These are phyloP conservation scores for Acanthamoeba divionensis DNA, from an alignment of 208 protist species.

Conservation along the genomic window DNA sequence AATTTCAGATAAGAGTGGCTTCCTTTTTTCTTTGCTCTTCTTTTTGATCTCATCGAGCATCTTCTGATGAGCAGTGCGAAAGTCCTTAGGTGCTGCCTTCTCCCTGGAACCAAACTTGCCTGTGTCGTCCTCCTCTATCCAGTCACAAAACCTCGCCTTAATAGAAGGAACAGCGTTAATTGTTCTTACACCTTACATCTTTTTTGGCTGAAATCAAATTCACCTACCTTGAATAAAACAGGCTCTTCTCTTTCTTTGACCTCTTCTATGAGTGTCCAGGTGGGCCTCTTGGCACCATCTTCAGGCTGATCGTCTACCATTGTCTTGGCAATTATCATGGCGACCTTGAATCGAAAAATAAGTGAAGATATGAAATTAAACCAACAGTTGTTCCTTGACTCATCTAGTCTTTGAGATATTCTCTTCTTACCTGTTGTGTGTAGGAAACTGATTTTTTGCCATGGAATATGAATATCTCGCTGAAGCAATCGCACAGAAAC, in stretches of 20 bases:
- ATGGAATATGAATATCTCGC: constrained; percentile 22
- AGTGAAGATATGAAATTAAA: too few species aligned
- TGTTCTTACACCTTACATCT: not conserved
- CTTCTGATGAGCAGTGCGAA: not conserved
- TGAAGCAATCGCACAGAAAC: not conserved
- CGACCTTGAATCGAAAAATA: not conserved
- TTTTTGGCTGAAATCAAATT: not conserved
- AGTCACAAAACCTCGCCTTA: not conserved
- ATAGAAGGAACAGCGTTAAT: not conserved
- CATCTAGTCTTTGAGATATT: too few species aligned
- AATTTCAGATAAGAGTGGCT: not conserved
- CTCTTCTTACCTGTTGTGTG: too few species aligned
- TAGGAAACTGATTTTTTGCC: too few species aligned
- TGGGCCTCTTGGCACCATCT: not conserved
- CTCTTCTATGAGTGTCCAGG: not conserved
- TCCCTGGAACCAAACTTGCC: constrained; percentile 4
- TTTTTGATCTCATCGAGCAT: not conserved
- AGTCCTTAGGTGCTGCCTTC: not conserved
- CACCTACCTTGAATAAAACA: not conserved
- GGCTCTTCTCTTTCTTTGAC: constrained; percentile 4
- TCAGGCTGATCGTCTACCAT: not conserved
- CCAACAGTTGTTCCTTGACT: too few species aligned
- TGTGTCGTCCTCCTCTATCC: not conserved
- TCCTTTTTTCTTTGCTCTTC: not conserved
- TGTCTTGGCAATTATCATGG: not conserved